These are phyloP conservation scores for Dillenia turbinata DNA, from an alignment of 164 flowering plant species.

Conservation along the genomic window DNA sequence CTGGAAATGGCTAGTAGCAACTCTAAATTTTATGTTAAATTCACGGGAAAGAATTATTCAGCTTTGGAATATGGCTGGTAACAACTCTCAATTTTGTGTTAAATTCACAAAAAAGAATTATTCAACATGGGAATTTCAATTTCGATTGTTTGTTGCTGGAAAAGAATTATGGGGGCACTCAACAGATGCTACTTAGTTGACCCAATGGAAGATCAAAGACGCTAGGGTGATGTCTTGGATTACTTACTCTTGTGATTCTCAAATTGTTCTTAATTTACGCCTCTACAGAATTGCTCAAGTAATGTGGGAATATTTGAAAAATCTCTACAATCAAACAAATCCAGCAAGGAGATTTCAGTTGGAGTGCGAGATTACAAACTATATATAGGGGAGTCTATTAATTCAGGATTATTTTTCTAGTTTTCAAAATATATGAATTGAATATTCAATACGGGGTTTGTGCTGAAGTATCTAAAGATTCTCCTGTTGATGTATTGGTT, in stretches of 20 bases:
- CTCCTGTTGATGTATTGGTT: background rate
- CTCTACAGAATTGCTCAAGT: background rate
- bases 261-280: background rate
- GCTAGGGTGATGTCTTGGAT: conserved; percentile 1
- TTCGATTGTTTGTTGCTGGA: background rate
- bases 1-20: no score
- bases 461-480: background rate
- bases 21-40: background rate
- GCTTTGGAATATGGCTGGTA: no score
- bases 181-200: background rate
- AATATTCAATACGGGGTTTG: conserved; percentile 5
- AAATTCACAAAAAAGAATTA: no score
- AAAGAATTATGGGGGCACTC: background rate
- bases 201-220: background rate
- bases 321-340: background rate
- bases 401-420: conserved; percentile 6
- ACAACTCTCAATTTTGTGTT: no score
- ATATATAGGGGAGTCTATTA: background rate
- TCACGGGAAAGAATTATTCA: background rate
- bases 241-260: background rate
- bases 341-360: background rate
- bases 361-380: background rate
- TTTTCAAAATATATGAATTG: background rate
- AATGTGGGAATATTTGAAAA: conserved; percentile 5
- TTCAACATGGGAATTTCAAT: conserved; percentile 5